These are phyloP conservation scores for Trifolium fragiferum DNA, from an alignment of 306 rosid genomes.

Conservation along the genomic window DNA sequence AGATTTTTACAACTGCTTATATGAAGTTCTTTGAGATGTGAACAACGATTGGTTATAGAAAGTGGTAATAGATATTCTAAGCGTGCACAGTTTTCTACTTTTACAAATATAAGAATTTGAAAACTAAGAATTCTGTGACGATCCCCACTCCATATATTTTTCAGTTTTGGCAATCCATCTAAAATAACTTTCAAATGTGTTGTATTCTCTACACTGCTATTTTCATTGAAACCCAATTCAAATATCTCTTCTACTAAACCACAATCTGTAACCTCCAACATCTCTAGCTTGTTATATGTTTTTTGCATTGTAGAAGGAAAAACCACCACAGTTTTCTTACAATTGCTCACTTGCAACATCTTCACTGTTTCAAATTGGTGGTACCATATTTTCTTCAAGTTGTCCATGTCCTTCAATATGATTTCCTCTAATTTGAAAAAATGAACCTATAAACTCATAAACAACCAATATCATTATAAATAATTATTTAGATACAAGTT, in stretches of 20 bases:
- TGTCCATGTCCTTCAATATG: constrained; percentile 11
- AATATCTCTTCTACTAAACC: neutral
- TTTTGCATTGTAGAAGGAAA: constrained; percentile 4
- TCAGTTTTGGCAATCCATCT: neutral
- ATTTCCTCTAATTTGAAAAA: neutral
- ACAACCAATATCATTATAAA: neutral
- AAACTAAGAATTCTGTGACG: neutral
- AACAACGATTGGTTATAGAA: neutral
- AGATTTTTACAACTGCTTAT: too few species aligned
- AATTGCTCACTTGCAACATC: neutral
- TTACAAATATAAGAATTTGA: neutral
- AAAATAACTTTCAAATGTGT: neutral
- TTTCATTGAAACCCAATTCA: neutral
- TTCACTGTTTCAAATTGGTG: neutral
- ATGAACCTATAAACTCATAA: neutral
- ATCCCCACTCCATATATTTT: constrained; percentile 16
- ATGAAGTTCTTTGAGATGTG: neutral
- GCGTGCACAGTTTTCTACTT: neutral
- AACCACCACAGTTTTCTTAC: neutral
- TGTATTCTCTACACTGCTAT: neutral
- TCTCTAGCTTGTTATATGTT: neutral
- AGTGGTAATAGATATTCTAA: constrained; percentile 12
- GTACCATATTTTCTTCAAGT: constrained; percentile 20
- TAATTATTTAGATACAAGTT: neutral
- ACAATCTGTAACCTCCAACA: neutral